Conservation (phyloP, 2,329 filamentous ascomycete genomes). For the Graphium sp. region DNA sequence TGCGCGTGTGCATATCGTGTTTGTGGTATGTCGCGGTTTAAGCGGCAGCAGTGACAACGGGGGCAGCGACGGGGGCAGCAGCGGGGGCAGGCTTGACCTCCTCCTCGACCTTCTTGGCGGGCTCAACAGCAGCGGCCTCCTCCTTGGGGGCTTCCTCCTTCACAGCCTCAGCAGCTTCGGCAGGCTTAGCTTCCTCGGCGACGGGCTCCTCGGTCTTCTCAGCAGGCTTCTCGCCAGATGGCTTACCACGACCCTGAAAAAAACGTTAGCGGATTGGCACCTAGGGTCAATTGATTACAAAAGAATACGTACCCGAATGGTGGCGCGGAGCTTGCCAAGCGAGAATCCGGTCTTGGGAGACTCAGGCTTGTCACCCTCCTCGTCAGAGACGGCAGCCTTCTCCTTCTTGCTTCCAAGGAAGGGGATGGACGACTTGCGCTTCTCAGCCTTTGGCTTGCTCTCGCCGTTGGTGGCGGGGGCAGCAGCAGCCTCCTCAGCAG, state of each 20-base stretch:
- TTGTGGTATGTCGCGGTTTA: slow-evolving; percentile 12
- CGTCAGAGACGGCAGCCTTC: slow-evolving; percentile 36
- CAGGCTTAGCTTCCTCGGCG: slow-evolving; percentile 10
- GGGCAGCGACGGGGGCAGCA: slow-evolving; percentile 20
- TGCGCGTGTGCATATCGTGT: slow-evolving; percentile 3
- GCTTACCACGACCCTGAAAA: slow-evolving; percentile 16
- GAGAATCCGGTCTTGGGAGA: slow-evolving; percentile 34
- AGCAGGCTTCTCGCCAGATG: slow-evolving; percentile 17
- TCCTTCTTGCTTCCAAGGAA: slow-evolving; percentile 78
- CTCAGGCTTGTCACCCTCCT: slow-evolving; percentile 43
- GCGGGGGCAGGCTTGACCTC: slow-evolving; percentile 24
- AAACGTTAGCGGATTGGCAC: not conserved
- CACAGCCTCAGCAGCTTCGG: slow-evolving; percentile 6
- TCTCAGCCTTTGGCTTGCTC: slow-evolving; percentile 48
- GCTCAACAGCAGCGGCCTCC: slow-evolving; percentile 9
- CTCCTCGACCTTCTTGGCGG: slow-evolving; percentile 10
- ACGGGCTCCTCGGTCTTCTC: slow-evolving; percentile 14
- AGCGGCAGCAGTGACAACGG: slow-evolving; percentile 32
- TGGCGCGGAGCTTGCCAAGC: slow-evolving; percentile 33
- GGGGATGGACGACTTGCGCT: slow-evolving; percentile 63
- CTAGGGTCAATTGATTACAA: not conserved
- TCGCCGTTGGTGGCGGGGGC: slow-evolving; percentile 29
- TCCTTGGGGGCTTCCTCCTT: slow-evolving; percentile 10
- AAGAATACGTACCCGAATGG: slow-evolving; percentile 22
- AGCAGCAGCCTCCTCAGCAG: slow-evolving; percentile 22